Evolutionary conservation across 2,329 filamentous ascomycete species (phyloP), one percentile per base, ranked within the genome.

Genomic region (Fusarium incarnatum): DNA sequence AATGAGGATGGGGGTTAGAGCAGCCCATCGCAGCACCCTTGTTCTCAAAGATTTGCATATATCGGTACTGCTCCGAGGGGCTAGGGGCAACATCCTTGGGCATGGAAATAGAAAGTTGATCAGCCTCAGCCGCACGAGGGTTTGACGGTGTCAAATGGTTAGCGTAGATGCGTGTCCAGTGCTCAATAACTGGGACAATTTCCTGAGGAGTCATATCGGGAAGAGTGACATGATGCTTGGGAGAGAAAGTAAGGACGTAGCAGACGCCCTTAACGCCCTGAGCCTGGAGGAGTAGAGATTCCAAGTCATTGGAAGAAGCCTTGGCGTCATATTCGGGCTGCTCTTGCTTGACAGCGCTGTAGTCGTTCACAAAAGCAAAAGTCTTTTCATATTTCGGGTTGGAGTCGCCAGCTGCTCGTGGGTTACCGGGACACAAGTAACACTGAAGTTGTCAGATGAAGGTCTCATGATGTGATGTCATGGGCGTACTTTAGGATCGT

Each of bases 31-130:
- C 94, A 2, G 92, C 90, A 54, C 96, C 96, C 82, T 99, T 99
- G 85, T 99, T 99, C 83, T 99, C 96, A 69, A 99, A 99, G 70
- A 99, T 98, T 79, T 99, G 96, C 94, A 99, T 98, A 82, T 97
- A 98, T 56, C 92, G 89, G 75, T 97, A 94, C 81, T 97, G 93
- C 56, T 92, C 87, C 54, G 86, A 89, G 7, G 94, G 91, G 3
- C 74, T 46, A 8, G 80, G 80, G 12, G 79, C 77, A 15, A 76
- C 77, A 8, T 81, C 78, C 20, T 69, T 78, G 32, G 75, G 49
- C 77, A 84, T 74, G 3, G 80, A 78, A 10, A 86, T 77, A 8
- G 80, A 74, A 8, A 84, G 78, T 22, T 79, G 74, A 3, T 82
- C 82, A 3, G 82, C 80, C 7, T 78, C 72, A 20, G 78, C 67